Base-by-base conservation (phyloP, 257 asterid genomes). In the Echites panduratus region DNA sequence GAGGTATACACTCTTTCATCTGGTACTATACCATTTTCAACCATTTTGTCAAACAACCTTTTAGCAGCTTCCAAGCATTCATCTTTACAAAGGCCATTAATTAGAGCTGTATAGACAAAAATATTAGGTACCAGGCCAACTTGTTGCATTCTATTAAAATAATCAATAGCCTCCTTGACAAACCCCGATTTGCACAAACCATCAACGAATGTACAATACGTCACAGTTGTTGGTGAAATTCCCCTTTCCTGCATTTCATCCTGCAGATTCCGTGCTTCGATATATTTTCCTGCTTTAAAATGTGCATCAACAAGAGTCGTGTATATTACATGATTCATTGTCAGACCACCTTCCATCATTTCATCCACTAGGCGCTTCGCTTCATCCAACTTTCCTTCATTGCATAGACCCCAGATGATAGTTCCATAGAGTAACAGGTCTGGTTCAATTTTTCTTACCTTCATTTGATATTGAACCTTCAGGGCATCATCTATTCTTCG, bases 341-440 rank as follows among this genome's bases (percentile, higher is more conserved):
- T 86, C 54, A 85, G 45, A 57, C 89, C 84, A 44, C 29, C 73
- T 57, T 73, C 88, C 89, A 80, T 87, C 97, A 93, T 93, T 84
- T 88, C 87, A 73, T 83, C 79, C 83, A 87, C 78, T 77, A 91
- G 80, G 44, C 68, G 53, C 72, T 83, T 81, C 68, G 87, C 95
- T 71, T 91, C 91, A 64, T 89, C 90, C 71, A 89, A 89, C 80
- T 85, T 85, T 48, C 85, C 87, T 40, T 79, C 73, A 65, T 79
- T 84, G 85, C 96, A 88, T 63, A 93, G 85, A 52, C 98, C 91
- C 97, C 98, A 89, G 59, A 87, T 83, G 74, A 91, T 29, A 76
- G 96, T 88, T 77, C 96, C 97, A 66, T 89, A 88, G 29, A 85
- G 85, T 67, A 88, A 78, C 58, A 82, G 43, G 80, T 93, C 96